phyloP scores from a whole-genome alignment of 176 grass and related monocot species.

The Carex kokanica region DNA sequence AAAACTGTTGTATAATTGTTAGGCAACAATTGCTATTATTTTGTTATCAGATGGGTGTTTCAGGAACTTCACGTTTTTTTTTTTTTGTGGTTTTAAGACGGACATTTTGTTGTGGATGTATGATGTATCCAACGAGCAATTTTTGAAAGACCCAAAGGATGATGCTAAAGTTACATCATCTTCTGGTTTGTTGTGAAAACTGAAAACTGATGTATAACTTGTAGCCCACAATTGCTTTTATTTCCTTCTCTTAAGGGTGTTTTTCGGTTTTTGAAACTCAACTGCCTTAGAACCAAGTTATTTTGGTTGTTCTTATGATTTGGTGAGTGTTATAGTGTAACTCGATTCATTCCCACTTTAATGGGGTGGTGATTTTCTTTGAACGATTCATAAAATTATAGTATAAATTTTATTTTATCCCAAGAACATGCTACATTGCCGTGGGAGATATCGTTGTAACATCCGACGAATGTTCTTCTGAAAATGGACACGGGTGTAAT shows the following conservation, averaged over 20 bases:
- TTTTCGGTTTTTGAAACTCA: background rate
- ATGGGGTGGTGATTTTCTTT: no score
- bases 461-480: background rate
- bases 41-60: background rate
- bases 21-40: background rate
- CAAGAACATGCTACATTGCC: background rate
- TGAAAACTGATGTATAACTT: no score
- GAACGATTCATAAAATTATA: background rate
- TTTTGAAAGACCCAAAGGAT: no score
- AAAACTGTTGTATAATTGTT: background rate
- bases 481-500: background rate
- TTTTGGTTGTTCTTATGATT: background rate
- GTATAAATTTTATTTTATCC: background rate
- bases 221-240: background rate
- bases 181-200: background rate
- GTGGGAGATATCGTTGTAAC: background rate
- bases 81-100: no score
- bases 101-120: no score
- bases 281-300: background rate
- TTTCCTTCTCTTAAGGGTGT: background rate
- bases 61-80: no score
- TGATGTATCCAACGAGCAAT: no score
- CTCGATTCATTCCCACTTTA: background rate
- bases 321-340: background rate
- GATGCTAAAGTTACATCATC: background rate